These are phyloP conservation scores for Colletotrichum ledebouriae DNA, from an alignment of 2,329 filamentous ascomycete species.

Conservation along the genomic window DNA sequence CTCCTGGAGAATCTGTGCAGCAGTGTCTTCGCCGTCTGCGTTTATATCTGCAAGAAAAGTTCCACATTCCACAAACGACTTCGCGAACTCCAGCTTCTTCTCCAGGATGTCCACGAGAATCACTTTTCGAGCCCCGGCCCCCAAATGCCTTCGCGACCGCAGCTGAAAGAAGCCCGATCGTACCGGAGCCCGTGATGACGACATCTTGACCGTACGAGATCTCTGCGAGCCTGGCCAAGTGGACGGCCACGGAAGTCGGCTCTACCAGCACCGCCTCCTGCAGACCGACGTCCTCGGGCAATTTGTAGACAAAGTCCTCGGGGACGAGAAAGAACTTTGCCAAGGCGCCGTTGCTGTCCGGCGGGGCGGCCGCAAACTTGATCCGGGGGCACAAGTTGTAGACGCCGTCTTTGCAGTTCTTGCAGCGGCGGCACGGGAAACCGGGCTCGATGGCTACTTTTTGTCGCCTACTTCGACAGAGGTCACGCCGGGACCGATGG, in stretches of 20 bases:
- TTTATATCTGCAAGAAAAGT: conserved; percentile 10
- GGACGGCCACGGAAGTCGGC: conserved; percentile 31
- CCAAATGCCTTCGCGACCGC: conserved; percentile 35
- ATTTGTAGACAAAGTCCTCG: conserved; percentile 86
- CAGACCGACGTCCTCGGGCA: conserved; percentile 71
- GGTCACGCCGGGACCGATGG: conserved; percentile 70
- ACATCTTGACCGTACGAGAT: conserved; percentile 28
- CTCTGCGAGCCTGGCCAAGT: conserved; percentile 23
- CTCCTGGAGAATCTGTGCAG: not conserved
- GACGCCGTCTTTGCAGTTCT: conserved; percentile 77
- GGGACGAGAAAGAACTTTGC: conserved; percentile 82
- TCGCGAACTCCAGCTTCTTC: conserved; percentile 26
- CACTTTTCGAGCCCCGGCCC: conserved; percentile 1
- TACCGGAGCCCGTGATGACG: conserved; percentile 23
- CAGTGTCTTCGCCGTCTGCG: conserved; percentile 8
- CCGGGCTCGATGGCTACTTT: conserved; percentile 87
- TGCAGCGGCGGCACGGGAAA: conserved; percentile 80
- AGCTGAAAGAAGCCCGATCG: conserved; percentile 28
- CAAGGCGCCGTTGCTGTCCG: conserved; percentile 79
- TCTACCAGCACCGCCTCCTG: conserved; percentile 42
- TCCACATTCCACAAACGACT: conserved; percentile 16
- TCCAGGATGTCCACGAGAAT: conserved; percentile 32
- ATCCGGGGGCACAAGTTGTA: conserved; percentile 88
- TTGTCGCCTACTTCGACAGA: conserved; percentile 76
- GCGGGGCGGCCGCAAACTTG: conserved; percentile 88